phyloP scores from a whole-genome alignment of 148 eudicot species.

The Drosera capensis region DNA sequence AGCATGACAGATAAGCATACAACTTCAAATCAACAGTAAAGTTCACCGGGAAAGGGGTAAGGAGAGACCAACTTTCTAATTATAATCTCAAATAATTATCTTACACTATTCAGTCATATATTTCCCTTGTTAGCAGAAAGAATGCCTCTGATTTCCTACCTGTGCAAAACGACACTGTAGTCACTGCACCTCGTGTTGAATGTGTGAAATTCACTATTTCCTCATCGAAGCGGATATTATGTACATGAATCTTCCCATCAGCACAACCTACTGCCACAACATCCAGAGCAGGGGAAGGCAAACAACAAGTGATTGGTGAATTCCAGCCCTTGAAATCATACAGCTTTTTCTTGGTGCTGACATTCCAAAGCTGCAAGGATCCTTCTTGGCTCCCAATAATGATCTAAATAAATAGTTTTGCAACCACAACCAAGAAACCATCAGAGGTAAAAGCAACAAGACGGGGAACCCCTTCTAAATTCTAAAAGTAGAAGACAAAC shows the following conservation, averaged over 20 bases:
- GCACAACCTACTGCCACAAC: constrained; percentile 95
- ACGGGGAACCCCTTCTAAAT: too few species aligned
- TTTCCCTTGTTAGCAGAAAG: neutral
- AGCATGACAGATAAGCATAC: too few species aligned
- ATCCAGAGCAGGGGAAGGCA: constrained; percentile 97
- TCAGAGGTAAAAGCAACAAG: neutral
- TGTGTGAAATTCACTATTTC: constrained; percentile 70
- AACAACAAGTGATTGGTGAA: constrained; percentile 60
- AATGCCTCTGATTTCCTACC: constrained; percentile 24
- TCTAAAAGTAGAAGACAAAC: neutral
- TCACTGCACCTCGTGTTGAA: constrained; percentile 82
- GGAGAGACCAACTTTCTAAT: too few species aligned
- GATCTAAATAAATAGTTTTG: constrained; percentile 33
- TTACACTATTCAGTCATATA: neutral
- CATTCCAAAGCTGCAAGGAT: constrained; percentile 79
- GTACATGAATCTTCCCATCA: constrained; percentile 95
- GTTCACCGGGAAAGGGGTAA: too few species aligned
- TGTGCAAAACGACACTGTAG: constrained; percentile 85
- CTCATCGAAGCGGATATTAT: constrained; percentile 77
- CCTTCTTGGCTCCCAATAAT: constrained; percentile 83
- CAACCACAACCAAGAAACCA: constrained; percentile 5
- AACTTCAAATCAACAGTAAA: too few species aligned
- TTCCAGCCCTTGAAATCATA: constrained; percentile 84
- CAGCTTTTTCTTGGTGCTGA: constrained; percentile 68
- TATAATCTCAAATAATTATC: too few species aligned